Evolutionary conservation across 345 rosid genomes (phyloP), one percentile per base, ranked within the genome.

Genomic region (Rhizophora mangle): DNA sequence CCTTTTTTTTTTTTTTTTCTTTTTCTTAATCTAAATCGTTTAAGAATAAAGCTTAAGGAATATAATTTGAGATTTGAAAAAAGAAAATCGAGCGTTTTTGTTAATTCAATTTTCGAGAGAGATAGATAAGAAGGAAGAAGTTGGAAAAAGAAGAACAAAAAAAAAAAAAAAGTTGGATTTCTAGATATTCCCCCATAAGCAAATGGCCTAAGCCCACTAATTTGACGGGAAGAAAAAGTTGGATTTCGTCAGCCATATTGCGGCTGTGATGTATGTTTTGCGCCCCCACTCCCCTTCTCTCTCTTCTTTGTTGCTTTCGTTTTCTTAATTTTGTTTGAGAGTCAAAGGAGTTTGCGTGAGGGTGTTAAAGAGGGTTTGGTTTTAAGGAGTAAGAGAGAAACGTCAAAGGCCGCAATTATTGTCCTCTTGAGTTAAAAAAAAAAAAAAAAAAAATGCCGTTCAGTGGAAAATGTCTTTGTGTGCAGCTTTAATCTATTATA

Each of bases 321-420:
- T 26, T 8, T 64, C 63, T 67, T 7, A 34, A 34, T 34, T 61
- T 64, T 62, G 52, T 16, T 68, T 55, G 80, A 75, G 80, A 73
- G 88, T 83, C 84, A 82, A 84, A 85, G 84, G 77, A 82, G 86
- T 58, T 84, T 83, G 90, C 88, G 90, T 81, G 90, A 77, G 84
- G 84, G 76, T 78, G 82, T 72, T 68, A 70, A 73, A 77, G 85
- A 82, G 74, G 47, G 37, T 34, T 34, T 34, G 49, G 49, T 43
- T 43, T 13, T 43, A 13, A 43, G 49, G 82, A 66, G 80, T 1
- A 71, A 73, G 75, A 68, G 65, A 77, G 86, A 80, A 80, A 80
- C 87, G 87, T 86, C 86, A 84, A 83, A 81, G 87, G 75, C 79
- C 71, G 82, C 87, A 81, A 88, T 83, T 71, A 85, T 88, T 81